Percentiles rank a stretch among this genome's conserved stretches.
Conservation (phyloP, 2,329 filamentous ascomycete genomes). For the Microcyclospora pomicola region DNA sequence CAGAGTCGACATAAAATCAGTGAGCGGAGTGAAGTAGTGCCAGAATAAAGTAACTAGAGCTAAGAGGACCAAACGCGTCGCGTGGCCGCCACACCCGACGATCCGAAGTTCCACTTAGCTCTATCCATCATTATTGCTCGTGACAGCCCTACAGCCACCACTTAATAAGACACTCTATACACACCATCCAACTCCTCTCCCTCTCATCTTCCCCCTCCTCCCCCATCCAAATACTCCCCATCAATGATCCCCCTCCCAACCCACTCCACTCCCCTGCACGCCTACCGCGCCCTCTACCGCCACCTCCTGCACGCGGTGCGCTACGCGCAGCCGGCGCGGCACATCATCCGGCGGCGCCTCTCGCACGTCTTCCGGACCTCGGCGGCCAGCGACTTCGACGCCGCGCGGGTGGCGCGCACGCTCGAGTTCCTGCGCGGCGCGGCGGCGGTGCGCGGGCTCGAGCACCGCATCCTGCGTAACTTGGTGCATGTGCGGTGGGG, state of each 20-base stretch:
- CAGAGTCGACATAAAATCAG: too few species aligned
- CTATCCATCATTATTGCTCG: too few species aligned
- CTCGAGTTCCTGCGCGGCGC: conserved; percentile 57
- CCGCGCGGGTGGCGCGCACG: conserved; percentile 46
- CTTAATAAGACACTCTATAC: too few species aligned
- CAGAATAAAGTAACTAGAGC: too few species aligned
- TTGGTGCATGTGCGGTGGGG: conserved; percentile 39
- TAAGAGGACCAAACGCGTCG: too few species aligned
- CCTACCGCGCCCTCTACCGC: conserved; percentile 56
- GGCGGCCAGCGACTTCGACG: conserved; percentile 33
- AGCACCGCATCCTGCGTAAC: conserved; percentile 60
- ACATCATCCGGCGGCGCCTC: conserved; percentile 39
- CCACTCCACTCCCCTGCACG: conserved; percentile 8
- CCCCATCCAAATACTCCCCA: too few species aligned
- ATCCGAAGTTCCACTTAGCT: too few species aligned
- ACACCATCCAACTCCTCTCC: too few species aligned
- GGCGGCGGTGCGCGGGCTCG: conserved; percentile 47
- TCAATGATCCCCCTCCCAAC: background rate
- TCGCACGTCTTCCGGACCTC: conserved; percentile 45
- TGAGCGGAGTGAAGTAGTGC: too few species aligned
- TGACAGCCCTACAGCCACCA: too few species aligned
- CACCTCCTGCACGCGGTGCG: conserved; percentile 55
- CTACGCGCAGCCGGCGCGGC: conserved; percentile 55
- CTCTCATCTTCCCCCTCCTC: too few species aligned
- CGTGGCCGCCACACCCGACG: too few species aligned